These are phyloP conservation scores for Chalciporus piperatus DNA, from an alignment of 768 basidiomycete species.

Conservation along the genomic window DNA sequence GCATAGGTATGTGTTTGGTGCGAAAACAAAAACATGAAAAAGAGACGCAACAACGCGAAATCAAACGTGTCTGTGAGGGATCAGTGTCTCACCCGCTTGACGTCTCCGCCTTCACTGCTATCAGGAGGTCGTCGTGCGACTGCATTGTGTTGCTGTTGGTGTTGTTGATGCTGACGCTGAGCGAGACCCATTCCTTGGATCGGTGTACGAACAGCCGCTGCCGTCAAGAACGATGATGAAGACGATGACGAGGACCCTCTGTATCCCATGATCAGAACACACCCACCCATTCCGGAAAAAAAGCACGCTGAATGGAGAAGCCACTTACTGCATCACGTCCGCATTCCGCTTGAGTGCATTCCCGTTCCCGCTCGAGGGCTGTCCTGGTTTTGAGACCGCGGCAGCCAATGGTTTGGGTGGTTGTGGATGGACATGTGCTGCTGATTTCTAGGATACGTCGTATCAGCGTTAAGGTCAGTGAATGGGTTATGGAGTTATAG, in stretches of 20 bases:
- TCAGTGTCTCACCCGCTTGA: slow-evolving; percentile 45
- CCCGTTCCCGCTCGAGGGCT: not conserved
- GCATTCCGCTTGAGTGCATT: slow-evolving; percentile 33
- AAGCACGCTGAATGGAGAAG: not conserved
- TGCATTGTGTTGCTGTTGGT: slow-evolving; percentile 21
- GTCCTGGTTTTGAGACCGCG: not conserved
- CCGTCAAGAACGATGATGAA: slow-evolving; percentile 6
- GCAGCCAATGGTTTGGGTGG: not conserved
- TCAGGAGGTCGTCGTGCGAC: slow-evolving; percentile 28
- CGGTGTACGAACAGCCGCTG: slow-evolving; percentile 12
- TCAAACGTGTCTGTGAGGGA: not conserved
- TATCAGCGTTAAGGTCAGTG: not conserved
- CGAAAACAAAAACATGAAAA: not conserved
- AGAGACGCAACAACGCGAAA: too few relatives aligned
- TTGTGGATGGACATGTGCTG: not conserved
- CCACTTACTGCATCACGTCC: slow-evolving; percentile 33
- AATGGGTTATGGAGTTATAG: not conserved
- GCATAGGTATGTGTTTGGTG: not conserved
- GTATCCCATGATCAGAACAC: not conserved
- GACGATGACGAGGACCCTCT: slow-evolving; percentile 20
- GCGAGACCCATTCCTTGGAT: slow-evolving; percentile 40
- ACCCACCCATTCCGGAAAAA: not conserved
- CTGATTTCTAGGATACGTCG: slow-evolving; percentile 10
- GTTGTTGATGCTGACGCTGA: slow-evolving; percentile 28
- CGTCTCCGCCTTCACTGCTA: slow-evolving; percentile 7